Base-by-base conservation (phyloP, 495 filamentous ascomycete species). In the Tuber indicum region DNA sequence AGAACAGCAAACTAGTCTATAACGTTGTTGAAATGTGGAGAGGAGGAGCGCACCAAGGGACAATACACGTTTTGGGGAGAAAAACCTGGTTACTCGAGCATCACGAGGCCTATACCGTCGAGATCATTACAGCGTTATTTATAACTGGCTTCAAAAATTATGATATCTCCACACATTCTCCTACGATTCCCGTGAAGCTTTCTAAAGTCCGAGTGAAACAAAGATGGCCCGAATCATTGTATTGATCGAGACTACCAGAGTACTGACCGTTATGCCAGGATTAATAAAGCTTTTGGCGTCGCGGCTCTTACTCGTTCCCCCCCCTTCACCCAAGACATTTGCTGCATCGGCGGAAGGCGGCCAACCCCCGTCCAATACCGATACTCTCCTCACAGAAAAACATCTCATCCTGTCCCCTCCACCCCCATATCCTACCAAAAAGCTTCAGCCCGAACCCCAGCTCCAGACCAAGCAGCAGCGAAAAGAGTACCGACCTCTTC, bases 121-220 rank as follows among this genome's bases (percentile, higher is more conserved):
- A 32, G 26, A 17, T 36, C 58, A 12, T 66, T 19, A 66, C 26
- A 8, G 58, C 58, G 58, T 36, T 26, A 66, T 66, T 66, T 36
- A 66, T 17, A 36, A 66, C 58, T 66, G 26, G 58, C 58, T 66
- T 66, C 26, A 16, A 36, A 66, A 36, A 66, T 19, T 66, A 43
- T 43, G 42, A 43, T 43, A 36, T 36, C 58, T 66, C 58, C 58
- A 66, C 17, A 66, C 58, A 66, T 36, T 36, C 58, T 26, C 72
- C 72, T 32, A 44, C 72, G 49, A 39, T 74, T 47, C 46, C 42
- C 2, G 42, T 58, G 32, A 74, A 70, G 23, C 45, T 32, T 49
- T 41, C 71, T 46, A 42, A 72, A 46, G 71, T 36, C 71, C 44
- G 41, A n/a, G 41, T 72, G 41, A 72, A 72, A 42, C 71, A 72